Percentiles rank a stretch among this genome's conserved stretches.
Evolutionary conservation across 306 rosid genomes (phyloP).

Genomic region (Quercus aquifolioides): DNA sequence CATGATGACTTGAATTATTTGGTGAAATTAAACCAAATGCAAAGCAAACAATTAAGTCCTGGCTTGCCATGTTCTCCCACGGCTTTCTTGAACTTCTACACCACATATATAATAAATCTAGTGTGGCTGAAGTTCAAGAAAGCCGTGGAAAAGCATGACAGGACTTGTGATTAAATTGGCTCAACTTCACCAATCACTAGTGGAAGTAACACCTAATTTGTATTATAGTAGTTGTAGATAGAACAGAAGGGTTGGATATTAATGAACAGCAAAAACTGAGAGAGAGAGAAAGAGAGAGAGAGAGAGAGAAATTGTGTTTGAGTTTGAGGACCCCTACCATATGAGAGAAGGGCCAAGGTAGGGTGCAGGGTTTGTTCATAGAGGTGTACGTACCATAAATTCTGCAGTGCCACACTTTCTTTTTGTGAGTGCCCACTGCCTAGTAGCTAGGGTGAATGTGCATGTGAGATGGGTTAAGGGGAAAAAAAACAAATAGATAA

Average conservation of each 20-base stretch:
- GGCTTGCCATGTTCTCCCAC: conserved; percentile 34
- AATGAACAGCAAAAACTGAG: too few species aligned
- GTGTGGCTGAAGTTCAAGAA: conserved; percentile 29
- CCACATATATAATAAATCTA: not conserved
- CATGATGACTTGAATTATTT: too few species aligned
- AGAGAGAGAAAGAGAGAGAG: not conserved
- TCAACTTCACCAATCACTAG: not conserved
- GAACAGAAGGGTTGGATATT: too few species aligned
- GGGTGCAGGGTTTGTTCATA: not conserved
- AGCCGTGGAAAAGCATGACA: conserved; percentile 42
- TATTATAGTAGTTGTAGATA: too few species aligned
- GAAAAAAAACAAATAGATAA: not conserved
- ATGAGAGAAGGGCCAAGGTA: not conserved
- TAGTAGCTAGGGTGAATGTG: not conserved
- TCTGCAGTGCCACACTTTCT: not conserved
- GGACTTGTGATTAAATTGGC: not conserved
- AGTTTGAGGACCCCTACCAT: not conserved
- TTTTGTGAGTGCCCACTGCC: not conserved
- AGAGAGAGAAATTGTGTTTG: not conserved
- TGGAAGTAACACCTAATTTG: too few species aligned
- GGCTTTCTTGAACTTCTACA: conserved; percentile 26
- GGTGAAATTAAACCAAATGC: not conserved
- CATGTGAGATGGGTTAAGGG: not conserved
- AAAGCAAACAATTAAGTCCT: not conserved
- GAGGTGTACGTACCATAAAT: not conserved